Percentiles rank a stretch among this genome's conserved stretches.
phyloP scores from a whole-genome alignment of 176 grass and related monocot species.

The Paspalum notatum region DNA sequence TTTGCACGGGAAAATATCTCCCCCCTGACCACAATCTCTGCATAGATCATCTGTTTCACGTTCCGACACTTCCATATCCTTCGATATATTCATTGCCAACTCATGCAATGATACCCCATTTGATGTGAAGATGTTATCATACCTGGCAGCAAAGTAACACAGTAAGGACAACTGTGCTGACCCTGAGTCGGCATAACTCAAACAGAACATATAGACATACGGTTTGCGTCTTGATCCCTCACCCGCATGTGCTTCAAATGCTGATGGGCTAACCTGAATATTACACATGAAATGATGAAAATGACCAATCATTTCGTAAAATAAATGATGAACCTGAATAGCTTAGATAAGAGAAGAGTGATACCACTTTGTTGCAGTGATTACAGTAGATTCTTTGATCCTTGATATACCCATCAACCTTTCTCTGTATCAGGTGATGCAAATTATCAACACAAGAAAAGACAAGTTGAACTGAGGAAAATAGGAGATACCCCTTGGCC shows the following conservation, averaged over 20 bases:
- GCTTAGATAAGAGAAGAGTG: constrained; percentile 6
- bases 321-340: constrained; percentile 10
- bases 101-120: constrained; percentile 98
- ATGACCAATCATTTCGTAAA: constrained; percentile 26
- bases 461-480: constrained; percentile 21
- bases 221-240: constrained; percentile 87
- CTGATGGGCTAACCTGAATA: constrained; percentile 90
- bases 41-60: constrained; percentile 84
- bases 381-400: constrained; percentile 94
- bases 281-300: constrained; percentile 33
- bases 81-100: constrained; percentile 85
- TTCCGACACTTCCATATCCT: constrained; percentile 59
- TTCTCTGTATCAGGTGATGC: constrained; percentile 59
- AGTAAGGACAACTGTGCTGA: constrained; percentile 29
- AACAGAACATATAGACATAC: constrained; percentile 54
- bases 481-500: constrained; percentile 26
- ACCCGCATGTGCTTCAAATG: constrained; percentile 96
- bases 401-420: constrained; percentile 90
- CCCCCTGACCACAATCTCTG: constrained; percentile 82
- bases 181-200: constrained; percentile 6
- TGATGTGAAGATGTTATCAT: constrained; percentile 97
- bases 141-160: constrained; percentile 55
- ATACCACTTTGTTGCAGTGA: constrained; percentile 90
- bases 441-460: constrained; percentile 39
- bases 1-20: constrained; percentile 90